phyloP scores from a whole-genome alignment of 2,329 filamentous ascomycete species.

The Xylariaceae sp. region DNA sequence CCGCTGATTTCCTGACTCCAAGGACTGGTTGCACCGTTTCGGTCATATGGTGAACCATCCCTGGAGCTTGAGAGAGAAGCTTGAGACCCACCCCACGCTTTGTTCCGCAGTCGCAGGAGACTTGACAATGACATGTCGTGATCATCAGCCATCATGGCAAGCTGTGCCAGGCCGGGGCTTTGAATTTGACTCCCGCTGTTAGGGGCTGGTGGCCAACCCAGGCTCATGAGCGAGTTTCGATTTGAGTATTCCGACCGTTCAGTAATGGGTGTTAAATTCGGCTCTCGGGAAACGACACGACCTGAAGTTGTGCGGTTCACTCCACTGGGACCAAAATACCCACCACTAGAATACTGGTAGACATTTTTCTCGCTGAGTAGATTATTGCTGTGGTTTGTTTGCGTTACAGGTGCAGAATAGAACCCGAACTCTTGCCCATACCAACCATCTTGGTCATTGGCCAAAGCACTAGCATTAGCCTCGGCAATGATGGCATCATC shows the following conservation, averaged over 20 bases:
- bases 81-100: conserved; percentile 78
- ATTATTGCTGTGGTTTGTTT: conserved; percentile 23
- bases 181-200: conserved; percentile 50
- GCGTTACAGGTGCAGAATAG: conserved; percentile 61
- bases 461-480: conserved; percentile 88
- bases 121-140: conserved; percentile 70
- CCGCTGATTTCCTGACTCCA: conserved; percentile 31
- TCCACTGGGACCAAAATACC: conserved; percentile 80
- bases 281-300: conserved; percentile 71
- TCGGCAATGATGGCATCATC: conserved; percentile 92
- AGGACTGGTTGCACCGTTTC: conserved; percentile 45
- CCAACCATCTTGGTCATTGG: conserved; percentile 88
- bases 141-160: conserved; percentile 65
- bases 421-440: conserved; percentile 98
- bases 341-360: conserved; percentile 70
- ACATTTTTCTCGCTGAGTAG: conserved; percentile 35
- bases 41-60: conserved; percentile 33
- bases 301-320: conserved; percentile 69
- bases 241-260: conserved; percentile 95
- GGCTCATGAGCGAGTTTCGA: conserved; percentile 81
- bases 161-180: conserved; percentile 72
- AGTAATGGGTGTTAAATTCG: conserved; percentile 92
- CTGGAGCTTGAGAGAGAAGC: conserved; percentile 62
- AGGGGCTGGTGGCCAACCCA: conserved; percentile 52
- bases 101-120: conserved; percentile 67